Evolutionary conservation across 225 moss, liverwort and hornwort genomes (phyloP).

Genomic region (Physcomitrellopsis africana): DNA sequence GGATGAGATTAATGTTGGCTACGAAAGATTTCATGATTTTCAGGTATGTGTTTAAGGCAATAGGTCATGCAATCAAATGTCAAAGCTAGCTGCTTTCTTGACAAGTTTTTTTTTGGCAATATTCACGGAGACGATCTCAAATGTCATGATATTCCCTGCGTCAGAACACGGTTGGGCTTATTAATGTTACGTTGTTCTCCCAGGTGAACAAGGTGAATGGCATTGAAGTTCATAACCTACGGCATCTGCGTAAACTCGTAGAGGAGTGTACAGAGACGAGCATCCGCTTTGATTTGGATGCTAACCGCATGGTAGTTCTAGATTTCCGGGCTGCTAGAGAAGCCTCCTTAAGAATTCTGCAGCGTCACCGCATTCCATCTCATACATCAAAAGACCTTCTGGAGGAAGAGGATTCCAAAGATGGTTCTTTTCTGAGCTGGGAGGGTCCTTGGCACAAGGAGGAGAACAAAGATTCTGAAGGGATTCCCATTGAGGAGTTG

Average conservation of each 20-base stretch:
- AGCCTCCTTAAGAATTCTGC: slow-evolving; percentile 78
- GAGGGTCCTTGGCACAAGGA: slow-evolving; percentile 53
- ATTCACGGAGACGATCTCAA: slow-evolving; percentile 9
- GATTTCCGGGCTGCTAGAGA: slow-evolving; percentile 77
- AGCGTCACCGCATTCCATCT: slow-evolving; percentile 84
- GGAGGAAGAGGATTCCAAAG: slow-evolving; percentile 48
- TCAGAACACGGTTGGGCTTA: slow-evolving; percentile 26
- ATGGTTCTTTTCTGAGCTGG: slow-evolving; percentile 48
- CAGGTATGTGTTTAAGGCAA: slow-evolving; percentile 58
- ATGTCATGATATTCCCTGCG: slow-evolving; percentile 8
- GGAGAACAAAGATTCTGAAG: slow-evolving; percentile 43
- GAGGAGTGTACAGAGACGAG: slow-evolving; percentile 71
- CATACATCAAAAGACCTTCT: slow-evolving; percentile 81
- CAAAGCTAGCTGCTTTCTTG: background rate
- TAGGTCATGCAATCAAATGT: background rate
- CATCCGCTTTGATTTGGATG: slow-evolving; percentile 57
- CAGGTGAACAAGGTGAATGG: slow-evolving; percentile 92
- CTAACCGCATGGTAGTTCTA: slow-evolving; percentile 60
- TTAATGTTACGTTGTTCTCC: slow-evolving; percentile 20
- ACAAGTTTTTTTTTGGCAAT: slow-evolving; percentile 16
- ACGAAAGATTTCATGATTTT: slow-evolving; percentile 89
- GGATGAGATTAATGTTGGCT: slow-evolving; percentile 98
- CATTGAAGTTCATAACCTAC: slow-evolving; percentile 79
- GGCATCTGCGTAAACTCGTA: slow-evolving; percentile 78
- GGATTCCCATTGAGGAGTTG: slow-evolving; percentile 40